Base-by-base conservation (phyloP, 768 basidiomycete species). In the Coprinopsis marcescibilis region DNA sequence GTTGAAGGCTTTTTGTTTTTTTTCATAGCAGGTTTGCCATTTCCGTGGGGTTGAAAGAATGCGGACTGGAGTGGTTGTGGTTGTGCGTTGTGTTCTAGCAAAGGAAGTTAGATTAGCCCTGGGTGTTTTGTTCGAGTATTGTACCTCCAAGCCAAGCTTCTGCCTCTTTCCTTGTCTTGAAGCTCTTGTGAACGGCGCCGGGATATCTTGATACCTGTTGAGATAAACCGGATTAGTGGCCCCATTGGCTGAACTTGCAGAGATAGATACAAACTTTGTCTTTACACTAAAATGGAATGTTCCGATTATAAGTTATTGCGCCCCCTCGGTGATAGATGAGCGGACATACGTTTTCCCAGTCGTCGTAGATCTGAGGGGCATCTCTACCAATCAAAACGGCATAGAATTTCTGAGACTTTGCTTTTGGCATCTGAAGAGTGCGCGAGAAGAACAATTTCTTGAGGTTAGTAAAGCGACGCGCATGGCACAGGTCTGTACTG, bases 121-220 rank as follows among this genome's bases (percentile, higher is more conserved):
- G n/a, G n/a, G n/a, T n/a, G n/a, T n/a, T n/a, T n/a, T 27, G 29
- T 11, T 37, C 10, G 35, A 7, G 10, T 7, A 11, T 7, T 17
- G 39, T 40, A 52, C 56, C 55, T 17, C 51, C 58, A n/a, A 77
- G 58, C 79, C 79, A 85, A 35, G 67, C 62, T 55, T 78, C 70
- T 1, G 83, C 83, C 21, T 71, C 63, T 29, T 52, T 41, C 25
- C 48, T 55, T 10, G 70, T 69, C 1, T 54, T 56, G 52, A 85
- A 84, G 49, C 75, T 74, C 55, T 76, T 79, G 57, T 75, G 73
- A 14, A 70, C 56, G 5, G 78, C 73, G 3, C 69, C 67, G 0
- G 80, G 74, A 57, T 64, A 82, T 47, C 77, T 67, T 11, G 71
- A 65, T 12, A 78, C 74, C 80, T 83, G n/a, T n/a, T n/a, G n/a